Evolutionary conservation across 202 grass and related monocot genomes (phyloP), one percentile per base, ranked within the genome.

Genomic region (Musa balbisiana): DNA sequence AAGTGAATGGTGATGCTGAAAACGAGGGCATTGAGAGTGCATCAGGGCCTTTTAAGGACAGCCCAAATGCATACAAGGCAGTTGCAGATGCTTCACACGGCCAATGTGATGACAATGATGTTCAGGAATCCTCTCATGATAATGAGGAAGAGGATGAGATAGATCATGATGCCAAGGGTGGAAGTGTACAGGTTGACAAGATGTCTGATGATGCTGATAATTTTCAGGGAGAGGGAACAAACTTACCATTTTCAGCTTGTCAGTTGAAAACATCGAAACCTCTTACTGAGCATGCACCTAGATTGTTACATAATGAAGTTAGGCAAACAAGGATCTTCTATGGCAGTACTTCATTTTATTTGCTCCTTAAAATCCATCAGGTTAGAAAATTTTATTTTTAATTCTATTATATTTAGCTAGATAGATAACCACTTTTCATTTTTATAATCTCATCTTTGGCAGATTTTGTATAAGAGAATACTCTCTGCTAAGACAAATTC

Each of bases 401-500:
- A 23, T 65, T 76, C 67, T 10, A 43, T 1, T 51, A 16, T 62
- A 14, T 24, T 3, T 52, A 23, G 16, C 6, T 22, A 22, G 17
- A 64, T 21, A 58, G 5, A 29, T 9, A 56, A 24, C 23, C 33
- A 6, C 33, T 24, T 12, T 52, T 25, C 22, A 27, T 33, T 5
- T 52, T 24, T 25, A 14, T 64, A 64, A 66, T 65, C 2, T 65
- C 14, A 17, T 58, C 8, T 55, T 53, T 78, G 52, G 23, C 64
- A 78, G 76, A 78, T 78, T 49, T 78, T 78, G 52, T 78, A 78
- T 22, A 5, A 69, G 10, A 78, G 76, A 56, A 52, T 78, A 49
- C 76, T 69, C 4, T 78, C 24, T 43, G 64, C 76, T 43, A 78
- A 78, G 76, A 58, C 12, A 21, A 78, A n/a, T 29, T 54, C 74